Base-by-base conservation (phyloP, 345 rosid genomes). In the Rhodomyrtus tomentosa region DNA sequence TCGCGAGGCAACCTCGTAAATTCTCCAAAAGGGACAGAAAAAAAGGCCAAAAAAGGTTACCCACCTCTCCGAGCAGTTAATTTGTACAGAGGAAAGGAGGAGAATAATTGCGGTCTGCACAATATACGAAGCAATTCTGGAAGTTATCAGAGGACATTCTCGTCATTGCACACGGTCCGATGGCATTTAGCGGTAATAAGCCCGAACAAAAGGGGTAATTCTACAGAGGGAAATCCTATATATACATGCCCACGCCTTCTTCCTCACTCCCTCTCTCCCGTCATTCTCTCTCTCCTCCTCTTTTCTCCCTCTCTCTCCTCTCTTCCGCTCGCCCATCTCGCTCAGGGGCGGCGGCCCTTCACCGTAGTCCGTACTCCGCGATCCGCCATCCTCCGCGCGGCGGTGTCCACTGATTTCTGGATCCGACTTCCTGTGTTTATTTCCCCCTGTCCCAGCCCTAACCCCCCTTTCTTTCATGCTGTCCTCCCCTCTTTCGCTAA, bases 171-270 rank as follows among this genome's bases (percentile, higher is more conserved):
- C 0, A 5, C 0, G 0, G 6, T 0, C 10, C 5, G 36, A 20
- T 84, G 93, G 93, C 62, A 84, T 3, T 42, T 24, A 3, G 13
- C 3, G 25, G 89, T 88, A 88, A 87, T 82, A 84, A 2, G 5
- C 0, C 0, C 0, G 0, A 22, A 48, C 29, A 0, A 0, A 0
- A 49, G 84, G 93, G 92, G 90, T 40, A 83, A 82, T 85, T 49
- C 52, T 21, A 51, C 1, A 4, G 11, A 3, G 36, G 9, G 24
- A 0, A 29, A 49, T 83, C 51, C 89, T 92, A 92, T 92, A 92
- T 82, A 92, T 91, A 29, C 29, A 6, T 55, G n/a, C 84, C 58
- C 59, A 80, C 42, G 27, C 87, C 14, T 0, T 0, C 13, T n/a
- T n/a, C 87, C 3, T 27, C 81, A 9, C 0, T 59, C 55, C 50